phyloP scores from a whole-genome alignment of 164 flowering plant species.

The Vitis cinerea region DNA sequence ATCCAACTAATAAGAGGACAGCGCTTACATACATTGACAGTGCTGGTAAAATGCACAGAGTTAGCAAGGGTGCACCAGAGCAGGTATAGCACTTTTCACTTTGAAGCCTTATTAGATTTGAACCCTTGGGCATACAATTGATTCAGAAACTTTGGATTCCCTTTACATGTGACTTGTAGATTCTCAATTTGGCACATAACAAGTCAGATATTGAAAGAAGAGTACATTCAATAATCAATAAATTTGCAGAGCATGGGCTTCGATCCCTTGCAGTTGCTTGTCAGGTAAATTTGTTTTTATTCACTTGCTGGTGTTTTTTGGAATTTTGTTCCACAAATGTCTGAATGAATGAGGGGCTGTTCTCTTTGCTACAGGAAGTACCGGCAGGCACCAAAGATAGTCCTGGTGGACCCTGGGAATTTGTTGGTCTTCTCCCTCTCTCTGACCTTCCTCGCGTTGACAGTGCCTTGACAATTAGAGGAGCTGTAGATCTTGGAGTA shows the following conservation, averaged over 20 bases:
- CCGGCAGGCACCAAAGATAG: constrained; percentile 36
- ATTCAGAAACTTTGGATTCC: neutral
- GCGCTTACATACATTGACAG: constrained; percentile 30
- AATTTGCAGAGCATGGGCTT: constrained; percentile 21
- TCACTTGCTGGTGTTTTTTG: neutral
- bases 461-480: constrained; percentile 39
- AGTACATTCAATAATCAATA: constrained; percentile 18
- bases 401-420: constrained; percentile 42
- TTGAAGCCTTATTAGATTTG: neutral
- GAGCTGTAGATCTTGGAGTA: constrained; percentile 43
- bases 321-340: neutral
- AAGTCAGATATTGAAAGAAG: constrained; percentile 11
- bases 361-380: constrained; percentile 22
- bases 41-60: constrained; percentile 32
- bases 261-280: constrained; percentile 22
- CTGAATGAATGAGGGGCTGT: neutral
- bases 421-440: constrained; percentile 38
- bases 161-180: neutral
- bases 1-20: constrained; percentile 35
- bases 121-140: neutral
- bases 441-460: constrained; percentile 43
- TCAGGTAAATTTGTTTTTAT: neutral
- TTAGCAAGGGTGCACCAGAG: constrained; percentile 43
- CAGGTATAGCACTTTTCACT: constrained; percentile 16
- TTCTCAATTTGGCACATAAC: constrained; percentile 16